A percentile compares a stretch with the other conserved stretches of the same genome.
These are phyloP conservation scores for Babjeviella inositovora DNA, from an alignment of 805 yeast genomes.

Conservation along the genomic window DNA sequence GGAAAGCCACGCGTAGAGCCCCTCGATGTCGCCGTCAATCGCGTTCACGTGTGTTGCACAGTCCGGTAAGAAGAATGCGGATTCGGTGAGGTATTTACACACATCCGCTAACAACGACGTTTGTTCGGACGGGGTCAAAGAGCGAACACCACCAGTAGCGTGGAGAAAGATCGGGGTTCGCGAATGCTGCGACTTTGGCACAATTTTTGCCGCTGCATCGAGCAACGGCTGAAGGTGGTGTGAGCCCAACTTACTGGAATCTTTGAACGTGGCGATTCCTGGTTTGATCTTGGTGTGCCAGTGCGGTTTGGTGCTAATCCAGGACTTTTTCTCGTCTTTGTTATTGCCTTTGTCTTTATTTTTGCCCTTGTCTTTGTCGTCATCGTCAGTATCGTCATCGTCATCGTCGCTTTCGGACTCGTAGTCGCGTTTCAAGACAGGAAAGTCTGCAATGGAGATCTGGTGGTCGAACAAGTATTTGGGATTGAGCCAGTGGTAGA, in stretches of 20 bases:
- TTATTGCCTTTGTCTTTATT: slow-evolving; percentile 3
- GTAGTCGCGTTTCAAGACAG: slow-evolving; percentile 5
- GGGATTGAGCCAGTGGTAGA: slow-evolving; percentile 38
- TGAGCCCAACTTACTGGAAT: slow-evolving; percentile 28
- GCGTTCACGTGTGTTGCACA: slow-evolving; percentile 42
- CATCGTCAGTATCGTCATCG: slow-evolving; percentile 5
- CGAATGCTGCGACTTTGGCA: slow-evolving; percentile 42
- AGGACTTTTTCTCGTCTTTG: slow-evolving; percentile 5
- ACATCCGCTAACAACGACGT: slow-evolving; percentile 23
- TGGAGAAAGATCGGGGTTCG: slow-evolving; percentile 57
- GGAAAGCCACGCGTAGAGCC: slow-evolving; percentile 52
- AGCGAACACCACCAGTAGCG: slow-evolving; percentile 57
- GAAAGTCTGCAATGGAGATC: slow-evolving; percentile 9
- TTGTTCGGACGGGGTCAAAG: slow-evolving; percentile 35
- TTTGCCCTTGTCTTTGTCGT: slow-evolving; percentile 7
- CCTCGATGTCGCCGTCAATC: slow-evolving; percentile 52
- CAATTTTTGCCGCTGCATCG: slow-evolving; percentile 24
- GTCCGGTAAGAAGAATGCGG: slow-evolving; percentile 42
- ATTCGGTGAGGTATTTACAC: slow-evolving; percentile 31
- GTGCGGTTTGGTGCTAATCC: slow-evolving; percentile 12
- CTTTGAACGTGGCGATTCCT: slow-evolving; percentile 35
- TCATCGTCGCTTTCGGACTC: slow-evolving; percentile 2
- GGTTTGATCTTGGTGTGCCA: slow-evolving; percentile 41
- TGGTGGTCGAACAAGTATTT: slow-evolving; percentile 7
- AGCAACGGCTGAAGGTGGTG: slow-evolving; percentile 34